Conservation (phyloP, 805 yeast species). For the Groenewaldozyma tartarivorans region DNA sequence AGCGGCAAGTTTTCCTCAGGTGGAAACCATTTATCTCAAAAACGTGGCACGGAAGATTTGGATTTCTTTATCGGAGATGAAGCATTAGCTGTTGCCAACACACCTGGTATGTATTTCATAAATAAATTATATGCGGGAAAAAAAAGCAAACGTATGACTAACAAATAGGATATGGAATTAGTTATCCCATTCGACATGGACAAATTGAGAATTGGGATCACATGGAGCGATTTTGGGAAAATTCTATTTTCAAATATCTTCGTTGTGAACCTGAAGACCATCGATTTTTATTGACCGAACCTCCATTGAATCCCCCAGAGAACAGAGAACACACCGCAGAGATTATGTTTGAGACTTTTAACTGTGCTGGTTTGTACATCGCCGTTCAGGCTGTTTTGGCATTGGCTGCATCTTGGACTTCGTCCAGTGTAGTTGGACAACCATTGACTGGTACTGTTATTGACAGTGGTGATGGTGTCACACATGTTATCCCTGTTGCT, state of each 20-base stretch:
- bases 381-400: conserved; percentile 99
- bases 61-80: conserved; percentile 95
- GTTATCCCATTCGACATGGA: conserved; percentile 94
- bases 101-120: conserved; percentile 39
- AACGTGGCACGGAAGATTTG: conserved; percentile 86
- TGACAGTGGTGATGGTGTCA: conserved; percentile 98
- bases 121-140: not conserved
- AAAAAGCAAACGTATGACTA: not conserved
- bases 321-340: conserved; percentile 98
- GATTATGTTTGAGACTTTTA: conserved; percentile 96
- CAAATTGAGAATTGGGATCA: conserved; percentile 99
- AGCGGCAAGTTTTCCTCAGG: conserved; percentile 28
- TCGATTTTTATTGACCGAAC: conserved; percentile 89
- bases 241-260: conserved; percentile 88
- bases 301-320: conserved; percentile 99
- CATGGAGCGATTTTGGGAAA: conserved; percentile 99
- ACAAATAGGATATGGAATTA: conserved; percentile 54
- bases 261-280: conserved; percentile 99
- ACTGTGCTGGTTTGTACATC: conserved; percentile 96
- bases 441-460: conserved; percentile 97
- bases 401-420: conserved; percentile 98
- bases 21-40: conserved; percentile 44
- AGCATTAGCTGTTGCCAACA: conserved; percentile 84
- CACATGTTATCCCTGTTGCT: conserved; percentile 95
- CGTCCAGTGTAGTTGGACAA: conserved; percentile 88